Evolutionary conservation across 2,329 filamentous ascomycete genomes (phyloP).

Genomic region (Clonostachys solani): DNA sequence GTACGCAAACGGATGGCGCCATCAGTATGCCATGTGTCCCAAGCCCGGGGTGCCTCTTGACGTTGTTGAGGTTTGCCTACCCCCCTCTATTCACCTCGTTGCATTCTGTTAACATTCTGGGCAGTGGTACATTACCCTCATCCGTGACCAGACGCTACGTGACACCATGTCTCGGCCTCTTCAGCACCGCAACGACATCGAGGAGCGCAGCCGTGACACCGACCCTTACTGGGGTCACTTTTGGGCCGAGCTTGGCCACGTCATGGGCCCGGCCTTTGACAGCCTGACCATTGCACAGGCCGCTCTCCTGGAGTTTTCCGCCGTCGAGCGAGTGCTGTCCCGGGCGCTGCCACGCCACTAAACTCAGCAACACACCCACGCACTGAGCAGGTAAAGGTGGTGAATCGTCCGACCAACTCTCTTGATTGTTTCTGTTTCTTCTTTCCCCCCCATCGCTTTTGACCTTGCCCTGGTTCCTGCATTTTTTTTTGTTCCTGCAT

Average conservation of each 20-base stretch:
- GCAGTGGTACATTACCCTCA: constrained; percentile 53
- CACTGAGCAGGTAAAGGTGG: not conserved
- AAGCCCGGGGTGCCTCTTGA: constrained; percentile 45
- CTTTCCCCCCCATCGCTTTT: not conserved
- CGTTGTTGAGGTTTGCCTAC: constrained; percentile 45
- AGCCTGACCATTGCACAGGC: constrained; percentile 41
- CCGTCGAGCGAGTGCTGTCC: constrained; percentile 43
- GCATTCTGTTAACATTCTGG: not conserved
- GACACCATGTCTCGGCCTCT: constrained; percentile 32
- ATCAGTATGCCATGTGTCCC: constrained; percentile 46
- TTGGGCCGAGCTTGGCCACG: constrained; percentile 40
- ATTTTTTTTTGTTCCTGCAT: not conserved
- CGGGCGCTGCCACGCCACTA: constrained; percentile 23
- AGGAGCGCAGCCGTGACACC: constrained; percentile 21
- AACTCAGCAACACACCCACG: no score
- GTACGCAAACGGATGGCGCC: constrained; percentile 42
- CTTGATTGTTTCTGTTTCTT: not conserved
- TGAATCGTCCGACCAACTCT: no score
- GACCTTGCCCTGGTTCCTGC: not conserved
- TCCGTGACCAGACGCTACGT: constrained; percentile 46
- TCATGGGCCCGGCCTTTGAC: constrained; percentile 35
- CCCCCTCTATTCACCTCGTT: not conserved
- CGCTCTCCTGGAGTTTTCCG: constrained; percentile 39
- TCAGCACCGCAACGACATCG: constrained; percentile 31
- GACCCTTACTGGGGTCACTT: constrained; percentile 48